A percentile compares a stretch with the other conserved stretches of the same genome.
phyloP scores from a whole-genome alignment of 2,329 filamentous ascomycete species.

The Pyrenophora teres region DNA sequence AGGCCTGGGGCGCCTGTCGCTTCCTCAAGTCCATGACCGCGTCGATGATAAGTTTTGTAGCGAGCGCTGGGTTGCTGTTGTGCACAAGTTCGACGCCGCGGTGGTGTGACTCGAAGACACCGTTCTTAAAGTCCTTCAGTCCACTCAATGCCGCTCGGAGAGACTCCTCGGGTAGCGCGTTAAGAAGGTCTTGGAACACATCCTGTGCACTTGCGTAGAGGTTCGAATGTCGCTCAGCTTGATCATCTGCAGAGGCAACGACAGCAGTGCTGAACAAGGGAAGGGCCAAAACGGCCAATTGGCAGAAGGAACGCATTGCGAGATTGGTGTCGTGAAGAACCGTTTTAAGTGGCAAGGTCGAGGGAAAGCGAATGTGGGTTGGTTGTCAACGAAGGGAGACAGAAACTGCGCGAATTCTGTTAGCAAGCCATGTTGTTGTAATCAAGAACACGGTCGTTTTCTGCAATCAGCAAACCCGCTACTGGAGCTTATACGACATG shows the following conservation, averaged over 20 bases:
- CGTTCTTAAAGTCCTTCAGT: conserved; percentile 68
- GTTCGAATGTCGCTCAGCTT: conserved; percentile 14
- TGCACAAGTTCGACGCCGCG: conserved; percentile 67
- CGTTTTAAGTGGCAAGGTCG: not conserved
- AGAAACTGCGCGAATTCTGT: conserved; percentile 20
- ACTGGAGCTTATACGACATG: conserved; percentile 7
- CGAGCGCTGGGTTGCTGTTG: conserved; percentile 64
- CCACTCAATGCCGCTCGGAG: conserved; percentile 70
- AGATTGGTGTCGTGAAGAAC: not conserved
- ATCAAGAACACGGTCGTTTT: conserved; percentile 8
- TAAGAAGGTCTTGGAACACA: conserved; percentile 61
- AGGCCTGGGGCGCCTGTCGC: conserved; percentile 40
- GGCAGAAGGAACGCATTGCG: conserved; percentile 41
- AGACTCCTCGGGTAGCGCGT: conserved; percentile 61
- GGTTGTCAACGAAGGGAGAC: conserved; percentile 7
- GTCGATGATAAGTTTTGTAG: conserved; percentile 66
- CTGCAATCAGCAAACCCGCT: conserved; percentile 8
- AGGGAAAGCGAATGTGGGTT: conserved; percentile 11
- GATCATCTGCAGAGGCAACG: conserved; percentile 26
- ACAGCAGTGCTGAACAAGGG: conserved; percentile 35
- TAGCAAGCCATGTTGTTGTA: conserved; percentile 23
- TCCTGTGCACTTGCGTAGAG: conserved; percentile 44
- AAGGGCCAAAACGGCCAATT: conserved; percentile 37
- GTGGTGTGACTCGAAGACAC: conserved; percentile 68
- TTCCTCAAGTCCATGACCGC: conserved; percentile 58